Evolutionary conservation across 2,329 filamentous ascomycete genomes (phyloP).

Genomic region (Claviceps arundinis): DNA sequence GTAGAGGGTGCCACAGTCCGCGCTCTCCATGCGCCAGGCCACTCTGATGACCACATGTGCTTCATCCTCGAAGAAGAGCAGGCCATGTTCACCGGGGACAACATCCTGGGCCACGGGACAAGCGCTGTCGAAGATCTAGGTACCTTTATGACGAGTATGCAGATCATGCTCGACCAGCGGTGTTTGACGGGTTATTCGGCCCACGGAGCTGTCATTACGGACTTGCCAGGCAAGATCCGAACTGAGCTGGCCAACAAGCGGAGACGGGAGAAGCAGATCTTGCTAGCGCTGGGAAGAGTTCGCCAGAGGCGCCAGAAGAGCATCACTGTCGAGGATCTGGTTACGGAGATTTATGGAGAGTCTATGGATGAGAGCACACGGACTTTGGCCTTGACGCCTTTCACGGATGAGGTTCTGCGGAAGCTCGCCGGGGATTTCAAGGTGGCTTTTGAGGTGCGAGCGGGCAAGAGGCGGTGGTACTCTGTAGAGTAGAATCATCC

Average conservation of each 20-base stretch:
- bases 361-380: constrained; percentile 20
- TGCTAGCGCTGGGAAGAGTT: constrained; percentile 19
- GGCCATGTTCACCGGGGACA: constrained; percentile 62
- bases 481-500: neutral
- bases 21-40: constrained; percentile 54
- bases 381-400: constrained; percentile 26
- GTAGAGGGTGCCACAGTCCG: constrained; percentile 43
- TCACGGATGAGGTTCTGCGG: constrained; percentile 26
- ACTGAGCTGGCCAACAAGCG: constrained; percentile 23
- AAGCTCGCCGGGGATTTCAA: constrained; percentile 29
- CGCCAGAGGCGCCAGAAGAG: constrained; percentile 15
- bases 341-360: constrained; percentile 27
- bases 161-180: constrained; percentile 41
- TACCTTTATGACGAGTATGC: constrained; percentile 46
- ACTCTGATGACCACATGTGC: constrained; percentile 57
- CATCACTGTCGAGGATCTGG: constrained; percentile 27
- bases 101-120: constrained; percentile 61
- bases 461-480: constrained; percentile 25
- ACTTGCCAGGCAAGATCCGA: constrained; percentile 17
- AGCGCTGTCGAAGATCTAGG: constrained; percentile 58
- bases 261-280: constrained; percentile 26
- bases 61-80: constrained; percentile 49
- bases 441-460: constrained; percentile 26
- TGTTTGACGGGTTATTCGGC: constrained; percentile 42
- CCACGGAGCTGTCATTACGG: constrained; percentile 48